Percentiles rank a stretch among this genome's conserved stretches.
Conservation (phyloP, 768 basidiomycete species). For the Pleurotus platypus region DNA sequence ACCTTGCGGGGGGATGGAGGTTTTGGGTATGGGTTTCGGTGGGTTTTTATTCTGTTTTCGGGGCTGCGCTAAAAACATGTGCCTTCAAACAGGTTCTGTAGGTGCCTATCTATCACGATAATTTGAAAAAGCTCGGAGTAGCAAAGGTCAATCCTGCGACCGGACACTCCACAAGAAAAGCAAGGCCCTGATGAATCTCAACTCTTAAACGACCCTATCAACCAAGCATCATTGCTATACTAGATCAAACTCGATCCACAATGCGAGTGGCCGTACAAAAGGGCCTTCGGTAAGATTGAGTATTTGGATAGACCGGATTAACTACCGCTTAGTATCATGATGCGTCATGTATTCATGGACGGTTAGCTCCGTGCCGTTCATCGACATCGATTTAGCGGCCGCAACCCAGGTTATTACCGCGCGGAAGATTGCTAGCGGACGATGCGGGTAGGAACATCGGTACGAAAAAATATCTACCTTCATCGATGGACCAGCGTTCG, state of each 20-base stretch:
- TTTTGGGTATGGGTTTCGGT: background rate
- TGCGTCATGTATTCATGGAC: background rate
- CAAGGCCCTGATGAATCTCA: background rate
- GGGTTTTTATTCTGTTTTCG: constrained; percentile 1
- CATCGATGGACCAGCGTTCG: background rate
- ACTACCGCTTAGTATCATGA: background rate
- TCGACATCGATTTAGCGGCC: background rate
- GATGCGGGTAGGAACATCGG: no score
- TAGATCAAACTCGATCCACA: background rate
- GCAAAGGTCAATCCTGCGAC: no score
- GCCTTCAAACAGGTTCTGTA: background rate
- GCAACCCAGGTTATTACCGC: background rate
- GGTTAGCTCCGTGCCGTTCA: constrained; percentile 2
- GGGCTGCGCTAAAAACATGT: constrained; percentile 1
- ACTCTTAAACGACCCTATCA: background rate
- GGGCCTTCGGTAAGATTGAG: background rate
- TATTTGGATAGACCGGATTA: background rate
- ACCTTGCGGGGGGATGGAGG: background rate
- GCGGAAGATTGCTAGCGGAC: background rate
- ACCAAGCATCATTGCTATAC: constrained; percentile 1
- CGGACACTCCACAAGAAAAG: no score
- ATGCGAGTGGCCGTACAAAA: no score
- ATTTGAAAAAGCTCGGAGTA: no score
- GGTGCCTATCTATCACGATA: no score
- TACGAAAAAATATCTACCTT: background rate